These are phyloP conservation scores for Lodderomyces theae DNA, from an alignment of 1,139 yeast species.

Conservation along the genomic window DNA sequence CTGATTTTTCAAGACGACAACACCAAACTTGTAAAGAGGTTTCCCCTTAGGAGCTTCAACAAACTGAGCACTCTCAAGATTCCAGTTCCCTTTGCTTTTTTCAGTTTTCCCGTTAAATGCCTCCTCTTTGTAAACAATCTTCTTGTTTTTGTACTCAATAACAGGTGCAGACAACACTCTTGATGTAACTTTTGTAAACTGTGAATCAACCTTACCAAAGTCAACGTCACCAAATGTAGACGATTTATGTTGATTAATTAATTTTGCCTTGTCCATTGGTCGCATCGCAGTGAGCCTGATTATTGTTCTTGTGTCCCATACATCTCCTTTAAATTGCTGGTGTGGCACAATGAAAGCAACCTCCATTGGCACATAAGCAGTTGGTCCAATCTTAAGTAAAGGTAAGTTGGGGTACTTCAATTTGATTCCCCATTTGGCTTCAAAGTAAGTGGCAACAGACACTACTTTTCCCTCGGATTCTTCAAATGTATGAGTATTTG, in stretches of 20 bases:
- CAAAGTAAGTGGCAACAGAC: conserved; percentile 12
- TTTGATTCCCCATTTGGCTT: conserved; percentile 10
- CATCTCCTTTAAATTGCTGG: conserved; percentile 14
- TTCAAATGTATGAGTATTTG: conserved; percentile 12
- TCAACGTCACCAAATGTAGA: conserved; percentile 9
- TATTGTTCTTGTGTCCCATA: conserved; percentile 13
- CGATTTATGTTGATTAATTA: conserved; percentile 10
- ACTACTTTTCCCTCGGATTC: conserved; percentile 11
- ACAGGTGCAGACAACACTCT: conserved; percentile 15
- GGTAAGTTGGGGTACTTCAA: conserved; percentile 14
- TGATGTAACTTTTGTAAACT: conserved; percentile 13
- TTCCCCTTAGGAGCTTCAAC: conserved; percentile 9
- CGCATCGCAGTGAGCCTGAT: conserved; percentile 12
- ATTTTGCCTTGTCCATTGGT: conserved; percentile 13
- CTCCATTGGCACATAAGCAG: conserved; percentile 15
- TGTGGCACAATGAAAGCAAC: conserved; percentile 13
- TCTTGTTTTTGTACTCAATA: conserved; percentile 13
- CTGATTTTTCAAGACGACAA: conserved; percentile 10
- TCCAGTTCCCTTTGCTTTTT: conserved; percentile 15
- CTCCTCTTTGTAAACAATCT: conserved; percentile 9
- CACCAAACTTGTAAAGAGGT: conserved; percentile 11
- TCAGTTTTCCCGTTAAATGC: conserved; percentile 13
- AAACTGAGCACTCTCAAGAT: conserved; percentile 12
- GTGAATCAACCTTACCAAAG: conserved; percentile 12
- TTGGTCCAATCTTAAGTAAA: conserved; percentile 13